Conservation (phyloP, 768 basidiomycete species). For the Naganishia friedmannii region DNA sequence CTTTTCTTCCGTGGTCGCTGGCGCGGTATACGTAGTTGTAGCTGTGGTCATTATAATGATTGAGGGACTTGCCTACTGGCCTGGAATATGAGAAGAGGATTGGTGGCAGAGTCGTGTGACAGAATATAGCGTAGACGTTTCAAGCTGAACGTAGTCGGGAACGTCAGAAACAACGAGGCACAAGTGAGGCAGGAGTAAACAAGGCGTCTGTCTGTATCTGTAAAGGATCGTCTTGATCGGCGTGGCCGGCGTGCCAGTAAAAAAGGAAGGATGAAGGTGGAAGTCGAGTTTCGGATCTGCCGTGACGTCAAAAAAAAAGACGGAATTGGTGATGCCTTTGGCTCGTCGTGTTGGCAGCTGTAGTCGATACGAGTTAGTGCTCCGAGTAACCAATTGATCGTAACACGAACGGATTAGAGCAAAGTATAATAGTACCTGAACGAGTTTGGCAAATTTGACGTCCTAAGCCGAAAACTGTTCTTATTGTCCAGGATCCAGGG, state of each 20-base stretch:
- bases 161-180: background rate
- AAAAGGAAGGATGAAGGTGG: background rate
- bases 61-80: background rate
- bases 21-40: background rate
- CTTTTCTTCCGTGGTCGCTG: background rate
- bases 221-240: background rate
- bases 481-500: no score
- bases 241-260: background rate
- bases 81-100: background rate
- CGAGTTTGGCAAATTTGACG: background rate
- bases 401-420: background rate
- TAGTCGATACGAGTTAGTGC: background rate
- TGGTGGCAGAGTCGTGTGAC: background rate
- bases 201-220: background rate
- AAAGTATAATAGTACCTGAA: background rate
- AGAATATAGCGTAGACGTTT: background rate
- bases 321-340: background rate
- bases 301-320: background rate
- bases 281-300: background rate
- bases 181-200: background rate
- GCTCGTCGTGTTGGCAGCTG: background rate
- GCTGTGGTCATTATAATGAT: background rate
- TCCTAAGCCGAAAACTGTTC: background rate
- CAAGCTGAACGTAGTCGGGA: background rate
- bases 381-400: background rate